Percentiles rank a stretch among this genome's conserved stretches.
phyloP scores from a whole-genome alignment of 1,284 basidiomycete species.

The Inonotus obliquus region DNA sequence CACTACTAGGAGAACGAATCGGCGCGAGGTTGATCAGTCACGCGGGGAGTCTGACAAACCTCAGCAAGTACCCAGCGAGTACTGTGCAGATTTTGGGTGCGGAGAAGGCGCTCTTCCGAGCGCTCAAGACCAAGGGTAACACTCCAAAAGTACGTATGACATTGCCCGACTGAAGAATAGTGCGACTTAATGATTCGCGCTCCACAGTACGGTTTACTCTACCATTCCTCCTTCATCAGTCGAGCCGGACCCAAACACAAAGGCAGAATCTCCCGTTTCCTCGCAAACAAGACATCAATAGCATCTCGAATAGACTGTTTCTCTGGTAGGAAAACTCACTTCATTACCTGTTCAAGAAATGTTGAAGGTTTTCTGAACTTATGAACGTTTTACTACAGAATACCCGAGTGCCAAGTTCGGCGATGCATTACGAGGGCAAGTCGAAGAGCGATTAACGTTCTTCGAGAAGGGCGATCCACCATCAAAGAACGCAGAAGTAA shows the following conservation, averaged over 20 bases:
- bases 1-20: slow-evolving; percentile 92
- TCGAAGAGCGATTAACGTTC: slow-evolving; percentile 93
- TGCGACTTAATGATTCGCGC: slow-evolving; percentile 7
- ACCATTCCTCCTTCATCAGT: slow-evolving; percentile 94
- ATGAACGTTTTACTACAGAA: slow-evolving; percentile 39
- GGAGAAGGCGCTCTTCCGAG: slow-evolving; percentile 97
- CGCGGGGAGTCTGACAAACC: slow-evolving; percentile 94
- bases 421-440: slow-evolving; percentile 89
- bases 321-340: slow-evolving; percentile 65
- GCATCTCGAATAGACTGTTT: slow-evolving; percentile 98
- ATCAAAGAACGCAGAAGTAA: slow-evolving; percentile 46
- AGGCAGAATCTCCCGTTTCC: slow-evolving; percentile 95
- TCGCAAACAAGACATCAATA: slow-evolving; percentile 99
- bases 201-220: slow-evolving; percentile 83
- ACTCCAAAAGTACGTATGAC: slow-evolving; percentile 79
- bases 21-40: slow-evolving; percentile 95
- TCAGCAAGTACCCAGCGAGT: slow-evolving; percentile 97
- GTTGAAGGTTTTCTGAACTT: slow-evolving; percentile 6
- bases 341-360: not conserved
- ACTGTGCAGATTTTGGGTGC: slow-evolving; percentile 98
- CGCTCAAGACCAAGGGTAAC: slow-evolving; percentile 98
- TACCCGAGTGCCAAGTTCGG: slow-evolving; percentile 92
- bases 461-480: slow-evolving; percentile 81
- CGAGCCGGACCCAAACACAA: slow-evolving; percentile 95
- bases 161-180: not conserved